Conservation (phyloP, 129 eudicot genomes). For the Arctium minus region DNA sequence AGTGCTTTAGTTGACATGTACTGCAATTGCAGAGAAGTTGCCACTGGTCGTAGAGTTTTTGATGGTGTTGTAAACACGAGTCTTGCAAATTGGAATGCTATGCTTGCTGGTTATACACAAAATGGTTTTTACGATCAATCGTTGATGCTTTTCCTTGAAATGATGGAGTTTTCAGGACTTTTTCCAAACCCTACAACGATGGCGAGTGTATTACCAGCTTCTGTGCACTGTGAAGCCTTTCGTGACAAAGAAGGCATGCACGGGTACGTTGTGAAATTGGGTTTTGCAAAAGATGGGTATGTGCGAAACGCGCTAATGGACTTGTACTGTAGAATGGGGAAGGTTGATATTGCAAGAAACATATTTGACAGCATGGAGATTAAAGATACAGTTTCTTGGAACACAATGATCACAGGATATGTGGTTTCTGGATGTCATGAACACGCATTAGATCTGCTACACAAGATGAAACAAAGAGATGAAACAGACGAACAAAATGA, state of each 20-base stretch:
- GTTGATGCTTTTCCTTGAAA: constrained; percentile 47
- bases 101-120: constrained; percentile 84
- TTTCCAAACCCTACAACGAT: constrained; percentile 68
- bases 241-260: constrained; percentile 65
- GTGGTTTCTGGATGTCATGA: constrained; percentile 74
- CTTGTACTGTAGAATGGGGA: constrained; percentile 74
- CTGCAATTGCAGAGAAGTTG: constrained; percentile 66
- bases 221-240: constrained; percentile 62
- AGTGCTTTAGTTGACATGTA: constrained; percentile 91
- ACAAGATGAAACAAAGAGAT: constrained; percentile 47
- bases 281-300: constrained; percentile 50
- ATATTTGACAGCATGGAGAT: constrained; percentile 62
- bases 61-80: constrained; percentile 42
- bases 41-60: constrained; percentile 53
- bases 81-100: constrained; percentile 73
- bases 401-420: constrained; percentile 76
- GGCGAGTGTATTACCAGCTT: constrained; percentile 82
- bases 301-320: constrained; percentile 84
- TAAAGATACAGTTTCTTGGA: constrained; percentile 84
- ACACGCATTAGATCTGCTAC: constrained; percentile 57
- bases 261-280: constrained; percentile 65
- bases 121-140: constrained; percentile 55
- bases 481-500: constrained; percentile 9
- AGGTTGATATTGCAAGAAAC: constrained; percentile 37
- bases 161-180: constrained; percentile 49